Evolutionary conservation across 2,329 filamentous ascomycete genomes (phyloP), one percentile per base, ranked within the genome.

Genomic region (Beauveria medogensis): DNA sequence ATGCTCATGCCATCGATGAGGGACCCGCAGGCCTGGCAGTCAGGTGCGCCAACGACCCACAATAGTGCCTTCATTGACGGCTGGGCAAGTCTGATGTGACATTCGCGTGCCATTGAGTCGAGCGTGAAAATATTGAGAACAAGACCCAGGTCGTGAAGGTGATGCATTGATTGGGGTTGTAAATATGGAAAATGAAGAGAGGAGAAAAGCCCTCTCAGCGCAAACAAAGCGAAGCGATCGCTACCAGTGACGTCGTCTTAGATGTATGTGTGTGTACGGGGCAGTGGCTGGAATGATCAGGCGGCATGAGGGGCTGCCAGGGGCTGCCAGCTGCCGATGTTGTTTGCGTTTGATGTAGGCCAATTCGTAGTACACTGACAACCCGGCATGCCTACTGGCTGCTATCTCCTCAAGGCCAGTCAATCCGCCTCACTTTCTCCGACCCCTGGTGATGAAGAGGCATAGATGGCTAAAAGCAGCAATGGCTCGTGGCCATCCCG

Each of bases 81-180:
- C 50, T 55, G 51, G 58, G 50, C 60, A 47, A 61, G 59, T 50
- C 52, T 6, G 55, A 50, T 43, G 51, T 59, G 61, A 63, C 54
- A 41, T 54, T 56, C 55, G 52, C 30, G 54, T 58, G 53, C 22
- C 28, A 54, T 43, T 55, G 59, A 58, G 67, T 64, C 67, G 68
- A 65, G 65, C 26, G 61, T 67, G 65, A 65, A 68, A 65, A 26
- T 64, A 60, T 56, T 62, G 60, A 59, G 43, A 54, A 40, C 44
- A 48, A 3, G 20, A 7, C 30, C 53, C 40, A 50, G 52, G 9
- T 4, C 12, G 12, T 47, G 7, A 30, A 14, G 54, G 14, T 14
- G 14, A 37, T 56, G 20, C n/a, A 24, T 24, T 12, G 28, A 26
- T 47, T 10, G 16, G 37, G 18, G 30, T 26, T 40, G 16, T 12